Base-by-base conservation (phyloP, 2,329 filamentous ascomycete genomes). In the Colletotrichum gloeosporioides region DNA sequence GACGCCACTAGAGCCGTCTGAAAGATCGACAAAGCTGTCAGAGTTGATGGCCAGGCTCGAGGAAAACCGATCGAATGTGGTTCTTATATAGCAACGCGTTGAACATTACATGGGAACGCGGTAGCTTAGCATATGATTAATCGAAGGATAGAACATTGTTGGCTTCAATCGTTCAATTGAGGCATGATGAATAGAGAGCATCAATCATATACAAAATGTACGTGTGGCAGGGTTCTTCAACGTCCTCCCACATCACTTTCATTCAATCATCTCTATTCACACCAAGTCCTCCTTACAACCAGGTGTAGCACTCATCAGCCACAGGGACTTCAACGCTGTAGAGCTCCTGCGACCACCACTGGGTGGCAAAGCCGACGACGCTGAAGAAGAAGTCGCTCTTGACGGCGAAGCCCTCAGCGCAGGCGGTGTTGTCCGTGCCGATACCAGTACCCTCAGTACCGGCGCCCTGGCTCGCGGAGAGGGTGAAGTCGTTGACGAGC, bases 301-400 rank as follows among this genome's bases (percentile, higher is more conserved):
- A 81, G 18, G 78, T 75, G 67, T 82, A 82, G 67, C 81, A 82
- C 77, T 80, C 69, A 44, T 80, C 74, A 7, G 79, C 81, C 53
- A 82, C 79, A 4, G 81, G 80, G 6, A 82, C 77, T 12, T 75
- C 77, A 5, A 80, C 77, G 59, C 71, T 80, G 73, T 82, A 82
- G 4, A 82, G 69, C 29, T 78, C 78, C 68, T 75, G 75, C 49
- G 71, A 77, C 78, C 80, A 82, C 71, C 81, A 80, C 76, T 81
- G 71, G 9, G 80, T 82, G 12, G 81, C 79, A 22, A 78, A 80
- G 3, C 78, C 81, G 13, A 78, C 32, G 32, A 82, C 75, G 61
- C 70, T 78, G 9, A 82, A 82, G 63, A 71, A 69, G 63, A 82
- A 82, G 57, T 82, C 79, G 27, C 78, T 81, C 34, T 75, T 65